Evolutionary conservation across 768 basidiomycete species (phyloP).

Genomic region (Amanita rubescens): DNA sequence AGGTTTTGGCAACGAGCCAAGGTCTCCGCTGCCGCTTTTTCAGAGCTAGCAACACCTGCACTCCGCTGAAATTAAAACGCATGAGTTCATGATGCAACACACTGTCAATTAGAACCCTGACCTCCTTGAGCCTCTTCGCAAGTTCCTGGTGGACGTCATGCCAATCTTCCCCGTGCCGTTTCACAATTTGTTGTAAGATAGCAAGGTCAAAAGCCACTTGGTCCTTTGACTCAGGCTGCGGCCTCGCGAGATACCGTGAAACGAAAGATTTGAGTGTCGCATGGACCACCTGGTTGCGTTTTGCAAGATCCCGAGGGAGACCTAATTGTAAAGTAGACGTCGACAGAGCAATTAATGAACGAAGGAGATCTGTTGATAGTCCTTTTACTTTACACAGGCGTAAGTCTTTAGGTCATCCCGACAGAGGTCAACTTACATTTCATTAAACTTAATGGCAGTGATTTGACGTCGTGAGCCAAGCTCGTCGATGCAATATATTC

Average conservation of each 20-base stretch:
- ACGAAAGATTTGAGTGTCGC: conserved; percentile 35
- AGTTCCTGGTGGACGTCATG: conserved; percentile 47
- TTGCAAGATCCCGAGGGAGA: conserved; percentile 29
- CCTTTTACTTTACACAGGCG: conserved; percentile 8
- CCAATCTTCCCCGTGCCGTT: conserved; percentile 14
- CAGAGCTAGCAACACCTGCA: not conserved
- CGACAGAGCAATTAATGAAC: conserved; percentile 47
- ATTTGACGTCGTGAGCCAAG: conserved; percentile 16
- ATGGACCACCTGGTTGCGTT: conserved; percentile 28
- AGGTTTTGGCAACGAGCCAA: conserved; percentile 45
- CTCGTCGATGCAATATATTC: conserved; percentile 30
- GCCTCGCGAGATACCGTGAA: conserved; percentile 23
- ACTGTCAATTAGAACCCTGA: conserved; percentile 12
- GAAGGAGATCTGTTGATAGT: conserved; percentile 43
- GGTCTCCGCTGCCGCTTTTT: not conserved
- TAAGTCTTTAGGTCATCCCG: not conserved
- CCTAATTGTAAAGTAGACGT: conserved; percentile 51
- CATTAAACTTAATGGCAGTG: conserved; percentile 12
- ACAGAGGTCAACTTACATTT: conserved; percentile 17
- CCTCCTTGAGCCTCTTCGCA: conserved; percentile 18
- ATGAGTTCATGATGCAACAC: conserved; percentile 7
- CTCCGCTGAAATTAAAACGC: conserved; percentile 2
- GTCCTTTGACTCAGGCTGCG: conserved; percentile 7
- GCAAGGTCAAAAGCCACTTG: not conserved
- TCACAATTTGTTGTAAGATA: conserved; percentile 4